These are phyloP conservation scores for Allantophomopsis cytisporea DNA, from an alignment of 2,329 filamentous ascomycete genomes.

Conservation along the genomic window DNA sequence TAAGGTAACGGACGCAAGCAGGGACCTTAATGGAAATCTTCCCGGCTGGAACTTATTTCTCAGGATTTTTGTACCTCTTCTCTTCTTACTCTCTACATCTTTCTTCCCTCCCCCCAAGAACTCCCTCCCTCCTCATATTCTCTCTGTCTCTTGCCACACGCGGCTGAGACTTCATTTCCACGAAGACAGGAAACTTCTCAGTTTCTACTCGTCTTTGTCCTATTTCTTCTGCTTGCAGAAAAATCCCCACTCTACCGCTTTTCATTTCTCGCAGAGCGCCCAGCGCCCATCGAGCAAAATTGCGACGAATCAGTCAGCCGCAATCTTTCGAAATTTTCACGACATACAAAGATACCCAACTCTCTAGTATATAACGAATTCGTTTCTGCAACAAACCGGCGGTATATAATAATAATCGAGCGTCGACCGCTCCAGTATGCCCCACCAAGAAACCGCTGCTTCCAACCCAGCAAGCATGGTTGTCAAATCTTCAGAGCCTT, in stretches of 20 bases:
- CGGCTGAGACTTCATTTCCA: conserved; percentile 14
- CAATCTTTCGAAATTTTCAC: too few relatives aligned
- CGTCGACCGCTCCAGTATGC: conserved; percentile 25
- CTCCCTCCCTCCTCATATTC: conserved; percentile 3
- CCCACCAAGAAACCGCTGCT: conserved; percentile 27
- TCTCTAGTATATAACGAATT: neutral
- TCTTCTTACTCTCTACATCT: neutral
- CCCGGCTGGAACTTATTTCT: neutral
- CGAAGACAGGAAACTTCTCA: neutral
- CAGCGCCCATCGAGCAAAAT: too few relatives aligned
- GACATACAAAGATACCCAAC: too few relatives aligned
- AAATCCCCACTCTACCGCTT: conserved; percentile 13
- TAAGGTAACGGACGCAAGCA: too few relatives aligned
- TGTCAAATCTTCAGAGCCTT: conserved; percentile 25
- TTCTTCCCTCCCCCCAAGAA: conserved; percentile 4
- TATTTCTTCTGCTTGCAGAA: conserved; percentile 8
- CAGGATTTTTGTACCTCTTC: neutral
- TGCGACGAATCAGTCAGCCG: too few relatives aligned
- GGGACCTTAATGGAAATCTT: neutral
- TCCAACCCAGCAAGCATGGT: conserved; percentile 29
- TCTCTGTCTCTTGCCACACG: conserved; percentile 16
- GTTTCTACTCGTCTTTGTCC: neutral
- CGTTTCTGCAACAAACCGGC: neutral
- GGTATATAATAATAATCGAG: conserved; percentile 6
- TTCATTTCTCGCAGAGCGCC: conserved; percentile 1